These are phyloP conservation scores for Tetrapisispora taiwanensis DNA, from an alignment of 805 yeast species.

Conservation along the genomic window DNA sequence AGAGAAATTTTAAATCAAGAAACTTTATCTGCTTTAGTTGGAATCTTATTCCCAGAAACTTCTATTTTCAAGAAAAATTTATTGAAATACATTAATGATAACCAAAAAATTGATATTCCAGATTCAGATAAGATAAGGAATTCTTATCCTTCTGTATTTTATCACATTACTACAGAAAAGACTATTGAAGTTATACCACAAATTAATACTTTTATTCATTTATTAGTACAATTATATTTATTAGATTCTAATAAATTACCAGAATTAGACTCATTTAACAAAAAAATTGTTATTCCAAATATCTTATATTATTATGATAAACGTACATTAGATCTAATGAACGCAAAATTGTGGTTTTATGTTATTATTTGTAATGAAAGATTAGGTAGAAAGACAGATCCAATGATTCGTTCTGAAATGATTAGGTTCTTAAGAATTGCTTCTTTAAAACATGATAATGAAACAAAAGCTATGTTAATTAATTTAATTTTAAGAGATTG, in stretches of 20 bases:
- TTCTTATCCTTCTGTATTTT: constrained; percentile 26
- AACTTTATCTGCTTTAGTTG: constrained; percentile 46
- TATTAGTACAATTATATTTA: constrained; percentile 66
- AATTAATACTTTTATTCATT: constrained; percentile 65
- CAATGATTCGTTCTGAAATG: constrained; percentile 52
- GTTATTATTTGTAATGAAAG: constrained; percentile 65
- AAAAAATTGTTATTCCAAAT: constrained; percentile 38
- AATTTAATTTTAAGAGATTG: constrained; percentile 80
- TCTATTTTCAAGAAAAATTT: constrained; percentile 37
- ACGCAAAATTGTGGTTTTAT: constrained; percentile 91
- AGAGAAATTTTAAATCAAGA: constrained; percentile 42
- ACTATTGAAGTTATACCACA: constrained; percentile 54
- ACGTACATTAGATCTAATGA: constrained; percentile 74
- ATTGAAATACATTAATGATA: constrained; percentile 32
- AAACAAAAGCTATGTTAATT: constrained; percentile 79
- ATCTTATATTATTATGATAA: constrained; percentile 55
- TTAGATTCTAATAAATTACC: constrained; percentile 49
- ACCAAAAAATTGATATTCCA: constrained; percentile 26
- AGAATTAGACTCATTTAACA: constrained; percentile 45
- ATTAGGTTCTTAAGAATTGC: constrained; percentile 75
- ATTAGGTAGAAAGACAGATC: constrained; percentile 16
- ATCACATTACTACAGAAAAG: constrained; percentile 21
- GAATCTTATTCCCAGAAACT: constrained; percentile 42
- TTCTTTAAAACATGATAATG: constrained; percentile 82
- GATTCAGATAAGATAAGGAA: constrained; percentile 28